These are phyloP conservation scores for Naganishia liquefaciens DNA, from an alignment of 1,284 basidiomycete species.

Conservation along the genomic window DNA sequence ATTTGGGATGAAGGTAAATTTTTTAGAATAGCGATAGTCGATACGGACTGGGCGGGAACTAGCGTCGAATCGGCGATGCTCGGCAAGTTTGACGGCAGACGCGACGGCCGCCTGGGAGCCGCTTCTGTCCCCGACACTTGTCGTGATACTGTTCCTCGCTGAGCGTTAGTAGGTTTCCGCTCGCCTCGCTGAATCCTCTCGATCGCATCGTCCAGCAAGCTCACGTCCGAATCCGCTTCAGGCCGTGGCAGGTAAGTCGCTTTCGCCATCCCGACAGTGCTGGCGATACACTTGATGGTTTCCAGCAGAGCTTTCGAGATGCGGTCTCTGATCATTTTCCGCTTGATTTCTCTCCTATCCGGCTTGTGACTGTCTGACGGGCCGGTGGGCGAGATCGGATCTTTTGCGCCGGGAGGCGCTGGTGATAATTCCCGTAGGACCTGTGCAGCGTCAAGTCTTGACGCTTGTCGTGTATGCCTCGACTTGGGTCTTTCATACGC, in stretches of 20 bases:
- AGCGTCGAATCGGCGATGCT: constrained; percentile 32
- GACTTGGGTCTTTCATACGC: constrained; percentile 1
- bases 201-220: constrained; percentile 24
- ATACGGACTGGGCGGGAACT: constrained; percentile 4
- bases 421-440: constrained; percentile 32
- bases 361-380: constrained; percentile 1
- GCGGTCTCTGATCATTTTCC: constrained; percentile 24
- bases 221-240: neutral
- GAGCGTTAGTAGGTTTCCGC: neutral
- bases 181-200: constrained; percentile 15
- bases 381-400: neutral
- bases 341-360: constrained; percentile 23
- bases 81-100: constrained; percentile 49
- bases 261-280: constrained; percentile 41
- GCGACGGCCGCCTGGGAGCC: constrained; percentile 41
- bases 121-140: constrained; percentile 32
- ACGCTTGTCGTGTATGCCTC: constrained; percentile 28
- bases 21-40: constrained; percentile 41
- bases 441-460: constrained; percentile 31
- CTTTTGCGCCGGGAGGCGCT: constrained; percentile 23
- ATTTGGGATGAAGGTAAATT: constrained; percentile 53
- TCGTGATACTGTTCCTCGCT: constrained; percentile 1
- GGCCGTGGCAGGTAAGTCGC: constrained; percentile 37
- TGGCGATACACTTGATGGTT: constrained; percentile 43
- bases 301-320: constrained; percentile 37